phyloP scores from a whole-genome alignment of 1,139 yeast species.

The Taphrina wiesneri region DNA sequence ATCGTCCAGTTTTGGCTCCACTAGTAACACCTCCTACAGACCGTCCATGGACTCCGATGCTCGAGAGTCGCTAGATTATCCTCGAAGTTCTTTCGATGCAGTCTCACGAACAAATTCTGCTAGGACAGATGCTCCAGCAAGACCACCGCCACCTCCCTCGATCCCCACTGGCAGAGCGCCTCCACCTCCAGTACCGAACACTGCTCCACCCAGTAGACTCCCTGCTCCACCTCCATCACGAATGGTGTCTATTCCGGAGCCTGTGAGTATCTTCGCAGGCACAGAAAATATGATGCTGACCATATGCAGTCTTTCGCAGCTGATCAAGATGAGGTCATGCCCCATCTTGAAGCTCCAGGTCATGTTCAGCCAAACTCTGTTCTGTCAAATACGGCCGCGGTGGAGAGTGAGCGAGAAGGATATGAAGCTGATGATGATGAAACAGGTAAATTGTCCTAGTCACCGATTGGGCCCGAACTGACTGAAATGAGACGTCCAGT shows the following conservation, averaged over 20 bases:
- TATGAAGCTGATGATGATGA: constrained; percentile 35
- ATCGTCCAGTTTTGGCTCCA: not conserved
- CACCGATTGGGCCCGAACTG: not conserved
- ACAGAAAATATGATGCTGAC: not conserved
- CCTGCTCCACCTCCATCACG: constrained; percentile 26
- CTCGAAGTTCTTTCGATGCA: not conserved
- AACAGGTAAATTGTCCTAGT: not conserved
- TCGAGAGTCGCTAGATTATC: not conserved
- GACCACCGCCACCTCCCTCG: constrained; percentile 41
- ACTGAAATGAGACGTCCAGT: not conserved
- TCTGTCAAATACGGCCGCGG: not conserved
- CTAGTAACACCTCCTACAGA: not conserved
- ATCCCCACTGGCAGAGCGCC: constrained; percentile 41
- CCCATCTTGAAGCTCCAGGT: not conserved
- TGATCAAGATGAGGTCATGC: not conserved
- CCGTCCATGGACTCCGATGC: not conserved
- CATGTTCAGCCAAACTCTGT: not conserved
- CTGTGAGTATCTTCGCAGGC: not conserved
- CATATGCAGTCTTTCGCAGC: not conserved
- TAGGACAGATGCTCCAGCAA: not conserved
- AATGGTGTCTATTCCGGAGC: constrained; percentile 26
- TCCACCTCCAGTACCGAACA: constrained; percentile 40
- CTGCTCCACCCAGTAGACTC: constrained; percentile 40
- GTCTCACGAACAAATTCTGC: constrained; percentile 14
- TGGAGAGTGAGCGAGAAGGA: constrained; percentile 23